Evolutionary conservation across 495 filamentous ascomycete genomes (phyloP).

Genomic region (Clavariopsis aquatica): DNA sequence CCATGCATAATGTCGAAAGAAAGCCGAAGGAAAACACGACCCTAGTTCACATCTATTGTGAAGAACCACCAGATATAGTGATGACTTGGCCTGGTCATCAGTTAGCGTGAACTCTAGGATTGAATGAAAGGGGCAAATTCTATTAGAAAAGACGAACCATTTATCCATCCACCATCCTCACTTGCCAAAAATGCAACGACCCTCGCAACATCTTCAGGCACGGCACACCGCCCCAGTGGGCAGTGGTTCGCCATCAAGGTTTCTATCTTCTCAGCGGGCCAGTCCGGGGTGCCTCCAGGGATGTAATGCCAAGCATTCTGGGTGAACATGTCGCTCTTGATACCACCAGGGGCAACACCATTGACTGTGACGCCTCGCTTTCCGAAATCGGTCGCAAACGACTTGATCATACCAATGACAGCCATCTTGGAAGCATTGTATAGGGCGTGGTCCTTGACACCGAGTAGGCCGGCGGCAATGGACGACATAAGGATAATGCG

Average conservation of each 20-base stretch:
- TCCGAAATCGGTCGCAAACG: conserved; percentile 73
- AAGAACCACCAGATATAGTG: neutral
- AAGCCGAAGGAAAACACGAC: no score
- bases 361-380: conserved; percentile 74
- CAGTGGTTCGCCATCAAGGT: conserved; percentile 48
- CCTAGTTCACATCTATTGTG: neutral
- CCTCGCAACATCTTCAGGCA: conserved; percentile 60
- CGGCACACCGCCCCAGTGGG: conserved; percentile 57
- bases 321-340: conserved; percentile 79
- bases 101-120: no score
- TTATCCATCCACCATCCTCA: conserved; percentile 63
- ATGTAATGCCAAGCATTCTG: conserved; percentile 67
- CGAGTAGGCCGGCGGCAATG: conserved; percentile 56
- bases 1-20: no score
- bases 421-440: conserved; percentile 79
- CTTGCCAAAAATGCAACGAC: conserved; percentile 59
- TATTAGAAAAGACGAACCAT: conserved; percentile 51
- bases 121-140: no score
- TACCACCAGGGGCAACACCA: conserved; percentile 71
- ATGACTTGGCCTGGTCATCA: neutral
- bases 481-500: conserved; percentile 66
- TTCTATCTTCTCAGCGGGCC: conserved; percentile 49
- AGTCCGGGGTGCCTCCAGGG: conserved; percentile 46
- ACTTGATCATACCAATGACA: conserved; percentile 75
- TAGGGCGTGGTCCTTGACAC: conserved; percentile 70